These are phyloP conservation scores for Podospora didyma DNA, from an alignment of 495 filamentous ascomycete genomes.

Conservation along the genomic window DNA sequence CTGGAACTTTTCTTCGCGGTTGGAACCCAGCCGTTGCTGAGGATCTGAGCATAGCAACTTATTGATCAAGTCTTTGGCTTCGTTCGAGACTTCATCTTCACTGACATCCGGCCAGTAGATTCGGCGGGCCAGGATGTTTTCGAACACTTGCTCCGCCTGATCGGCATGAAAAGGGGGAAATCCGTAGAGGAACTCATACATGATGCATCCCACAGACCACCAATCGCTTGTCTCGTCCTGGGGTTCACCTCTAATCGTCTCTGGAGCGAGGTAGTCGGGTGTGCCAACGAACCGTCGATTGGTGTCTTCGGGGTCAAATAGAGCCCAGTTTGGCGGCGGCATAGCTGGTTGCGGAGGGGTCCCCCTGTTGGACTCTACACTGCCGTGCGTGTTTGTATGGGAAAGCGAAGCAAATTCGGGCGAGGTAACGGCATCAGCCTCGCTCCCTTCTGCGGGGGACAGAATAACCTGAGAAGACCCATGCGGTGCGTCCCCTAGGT, in stretches of 20 bases:
- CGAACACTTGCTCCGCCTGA: constrained; percentile 91
- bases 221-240: constrained; percentile 99
- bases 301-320: constrained; percentile 93
- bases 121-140: constrained; percentile 84
- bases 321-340: constrained; percentile 90
- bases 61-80: constrained; percentile 92
- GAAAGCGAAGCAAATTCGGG: constrained; percentile 66
- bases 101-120: constrained; percentile 82
- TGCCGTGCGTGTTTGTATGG: constrained; percentile 53
- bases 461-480: constrained; percentile 47
- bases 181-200: constrained; percentile 95
- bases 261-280: constrained; percentile 93
- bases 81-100: constrained; percentile 68
- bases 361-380: constrained; percentile 34
- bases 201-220: constrained; percentile 97
- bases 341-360: constrained; percentile 72
- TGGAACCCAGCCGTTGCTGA: constrained; percentile 74
- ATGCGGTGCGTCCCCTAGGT: constrained; percentile 59
- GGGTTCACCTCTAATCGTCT: constrained; percentile 90
- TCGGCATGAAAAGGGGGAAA: constrained; percentile 87
- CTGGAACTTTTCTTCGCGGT: constrained; percentile 70
- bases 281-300: constrained; percentile 94
- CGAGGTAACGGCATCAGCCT: constrained; percentile 58
- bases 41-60: constrained; percentile 81
- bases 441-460: constrained; percentile 48